Evolutionary conservation across 2,329 filamentous ascomycete genomes (phyloP).

Genomic region (Sordariomycetes sp.): DNA sequence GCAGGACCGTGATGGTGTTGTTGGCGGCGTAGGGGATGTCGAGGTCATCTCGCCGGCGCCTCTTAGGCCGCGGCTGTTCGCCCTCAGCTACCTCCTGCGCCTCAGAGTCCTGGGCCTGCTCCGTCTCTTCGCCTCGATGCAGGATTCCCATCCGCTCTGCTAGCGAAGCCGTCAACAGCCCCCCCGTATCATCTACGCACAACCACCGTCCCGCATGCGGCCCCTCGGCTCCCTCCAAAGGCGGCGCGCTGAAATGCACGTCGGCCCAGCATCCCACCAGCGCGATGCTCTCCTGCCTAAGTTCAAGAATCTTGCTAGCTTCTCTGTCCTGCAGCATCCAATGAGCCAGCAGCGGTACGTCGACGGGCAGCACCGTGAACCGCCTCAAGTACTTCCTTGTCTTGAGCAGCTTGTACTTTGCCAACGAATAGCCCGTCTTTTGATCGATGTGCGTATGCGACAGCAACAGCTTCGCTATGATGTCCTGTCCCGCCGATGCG

Average conservation of each 20-base stretch:
- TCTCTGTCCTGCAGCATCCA: slow-evolving; percentile 78
- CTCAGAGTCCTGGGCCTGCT: slow-evolving; percentile 4
- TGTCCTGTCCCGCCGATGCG: slow-evolving; percentile 71
- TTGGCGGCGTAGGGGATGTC: slow-evolving; percentile 57
- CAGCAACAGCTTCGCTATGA: slow-evolving; percentile 86
- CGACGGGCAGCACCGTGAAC: slow-evolving; percentile 78
- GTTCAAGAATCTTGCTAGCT: slow-evolving; percentile 69
- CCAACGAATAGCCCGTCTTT: slow-evolving; percentile 87
- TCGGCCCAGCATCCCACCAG: slow-evolving; percentile 85
- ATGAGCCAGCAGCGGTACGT: slow-evolving; percentile 65
- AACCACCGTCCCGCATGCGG: slow-evolving; percentile 54
- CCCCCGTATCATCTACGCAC: slow-evolving; percentile 79
- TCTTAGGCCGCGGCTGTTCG: slow-evolving; percentile 7
- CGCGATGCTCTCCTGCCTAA: slow-evolving; percentile 75
- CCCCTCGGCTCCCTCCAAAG: slow-evolving; percentile 12
- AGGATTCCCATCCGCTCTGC: slow-evolving; percentile 85
- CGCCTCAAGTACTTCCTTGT: slow-evolving; percentile 85
- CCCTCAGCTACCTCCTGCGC: neutral
- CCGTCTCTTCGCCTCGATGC: slow-evolving; percentile 29
- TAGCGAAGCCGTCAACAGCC: slow-evolving; percentile 71
- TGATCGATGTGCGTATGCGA: slow-evolving; percentile 86
- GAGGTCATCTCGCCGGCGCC: slow-evolving; percentile 34
- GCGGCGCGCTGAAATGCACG: slow-evolving; percentile 52
- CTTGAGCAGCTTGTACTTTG: slow-evolving; percentile 94
- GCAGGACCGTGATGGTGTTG: slow-evolving; percentile 75